phyloP scores from a whole-genome alignment of 2,329 filamentous ascomycete species.

The Lasiodiplodia theobromae region DNA sequence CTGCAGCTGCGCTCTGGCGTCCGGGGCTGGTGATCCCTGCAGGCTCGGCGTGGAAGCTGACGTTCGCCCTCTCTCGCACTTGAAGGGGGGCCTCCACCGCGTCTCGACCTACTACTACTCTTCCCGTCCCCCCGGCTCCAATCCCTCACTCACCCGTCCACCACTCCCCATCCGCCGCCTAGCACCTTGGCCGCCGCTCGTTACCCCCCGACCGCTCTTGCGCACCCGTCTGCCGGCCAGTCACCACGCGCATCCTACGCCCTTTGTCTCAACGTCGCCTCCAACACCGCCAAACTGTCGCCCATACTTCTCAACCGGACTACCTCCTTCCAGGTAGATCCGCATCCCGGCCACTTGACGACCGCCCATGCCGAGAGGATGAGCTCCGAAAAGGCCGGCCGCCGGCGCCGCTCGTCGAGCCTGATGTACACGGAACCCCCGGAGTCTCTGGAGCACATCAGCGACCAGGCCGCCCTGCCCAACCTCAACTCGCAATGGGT shows the following conservation, averaged over 20 bases:
- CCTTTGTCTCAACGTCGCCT: constrained; percentile 21
- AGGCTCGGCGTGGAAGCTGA: constrained; percentile 18
- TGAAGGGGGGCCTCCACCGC: constrained; percentile 11
- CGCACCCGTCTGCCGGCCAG: constrained; percentile 26
- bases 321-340: constrained; percentile 78
- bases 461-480: constrained; percentile 90
- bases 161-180: constrained; percentile 1
- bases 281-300: constrained; percentile 94
- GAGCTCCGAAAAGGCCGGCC: constrained; percentile 63
- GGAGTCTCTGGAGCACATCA: constrained; percentile 97
- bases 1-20: neutral
- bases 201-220: constrained; percentile 20
- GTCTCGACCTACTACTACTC: neutral
- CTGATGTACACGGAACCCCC: constrained; percentile 97
- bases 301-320: constrained; percentile 87
- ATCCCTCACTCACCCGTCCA: constrained; percentile 4
- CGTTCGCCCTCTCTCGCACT: constrained; percentile 17
- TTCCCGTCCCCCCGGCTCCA: constrained; percentile 3
- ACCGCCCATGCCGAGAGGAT: constrained; percentile 40
- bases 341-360: constrained; percentile 56
- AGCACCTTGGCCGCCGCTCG: constrained; percentile 12
- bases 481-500: constrained; percentile 99
- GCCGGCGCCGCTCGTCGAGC: constrained; percentile 95
- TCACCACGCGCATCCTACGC: constrained; percentile 12
- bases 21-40: constrained; percentile 20